Percentiles rank a stretch among this genome's conserved stretches.
Conservation (phyloP, 257 asterid species). For the Rauvolfia tetraphylla region DNA sequence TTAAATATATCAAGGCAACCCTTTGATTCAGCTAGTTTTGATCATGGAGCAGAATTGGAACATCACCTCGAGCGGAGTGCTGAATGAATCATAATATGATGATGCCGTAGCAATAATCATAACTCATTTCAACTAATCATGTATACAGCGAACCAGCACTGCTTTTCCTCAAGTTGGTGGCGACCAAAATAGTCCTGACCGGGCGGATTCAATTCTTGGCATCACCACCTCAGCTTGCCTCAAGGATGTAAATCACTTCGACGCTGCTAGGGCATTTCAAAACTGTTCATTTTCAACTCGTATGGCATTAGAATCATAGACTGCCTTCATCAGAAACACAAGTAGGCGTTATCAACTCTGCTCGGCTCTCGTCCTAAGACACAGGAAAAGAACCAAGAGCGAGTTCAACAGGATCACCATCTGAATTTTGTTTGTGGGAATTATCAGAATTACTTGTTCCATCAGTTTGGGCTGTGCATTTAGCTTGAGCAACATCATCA, state of each 20-base stretch:
- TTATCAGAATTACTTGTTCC: slow-evolving; percentile 3
- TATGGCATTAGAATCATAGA: not conserved
- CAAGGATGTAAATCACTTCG: not conserved
- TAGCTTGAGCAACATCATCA: not conserved
- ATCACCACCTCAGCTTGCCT: not conserved
- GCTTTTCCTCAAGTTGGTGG: not conserved
- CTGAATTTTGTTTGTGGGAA: not conserved
- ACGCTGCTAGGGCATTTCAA: not conserved
- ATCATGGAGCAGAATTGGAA: not conserved
- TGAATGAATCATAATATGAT: not conserved
- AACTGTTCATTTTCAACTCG: not conserved
- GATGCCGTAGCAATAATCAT: not conserved
- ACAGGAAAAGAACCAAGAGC: slow-evolving; percentile 7
- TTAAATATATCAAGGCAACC: slow-evolving; percentile 8
- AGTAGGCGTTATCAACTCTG: not conserved
- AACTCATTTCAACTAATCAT: not conserved
- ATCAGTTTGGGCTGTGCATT: not conserved
- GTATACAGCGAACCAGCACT: not conserved
- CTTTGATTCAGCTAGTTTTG: not conserved
- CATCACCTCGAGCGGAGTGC: not conserved
- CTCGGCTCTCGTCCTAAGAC: not conserved
- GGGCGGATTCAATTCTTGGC: not conserved
- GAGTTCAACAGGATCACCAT: not conserved
- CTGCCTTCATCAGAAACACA: not conserved
- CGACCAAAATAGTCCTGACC: not conserved